A percentile compares a stretch with the other conserved stretches of the same genome.
Evolutionary conservation across 2,329 filamentous ascomycete genomes (phyloP).

Genomic region (Aspergillus aculeatinus): DNA sequence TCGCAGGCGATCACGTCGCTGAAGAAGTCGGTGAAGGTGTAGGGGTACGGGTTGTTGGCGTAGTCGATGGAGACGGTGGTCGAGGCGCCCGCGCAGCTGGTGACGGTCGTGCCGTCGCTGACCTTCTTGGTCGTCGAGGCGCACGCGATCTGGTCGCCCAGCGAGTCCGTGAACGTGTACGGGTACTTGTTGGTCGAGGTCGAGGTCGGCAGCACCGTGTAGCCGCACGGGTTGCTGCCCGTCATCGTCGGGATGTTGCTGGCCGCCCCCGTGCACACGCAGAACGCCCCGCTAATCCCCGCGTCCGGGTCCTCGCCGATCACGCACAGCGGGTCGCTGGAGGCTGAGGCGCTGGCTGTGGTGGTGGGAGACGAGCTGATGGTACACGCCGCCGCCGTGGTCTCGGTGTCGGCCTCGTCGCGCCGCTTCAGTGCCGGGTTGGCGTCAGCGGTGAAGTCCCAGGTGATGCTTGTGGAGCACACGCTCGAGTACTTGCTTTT

Average conservation of each 20-base stretch:
- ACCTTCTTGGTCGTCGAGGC: background rate
- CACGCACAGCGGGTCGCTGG: background rate
- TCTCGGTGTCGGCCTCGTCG: background rate
- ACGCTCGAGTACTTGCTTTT: no score
- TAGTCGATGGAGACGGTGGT: background rate
- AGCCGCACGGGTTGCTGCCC: background rate
- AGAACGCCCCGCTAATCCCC: background rate
- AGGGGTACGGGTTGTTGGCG: background rate
- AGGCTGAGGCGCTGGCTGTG: background rate
- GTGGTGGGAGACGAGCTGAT: background rate
- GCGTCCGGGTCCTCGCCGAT: background rate
- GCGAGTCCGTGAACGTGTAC: background rate
- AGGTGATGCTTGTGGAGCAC: no score
- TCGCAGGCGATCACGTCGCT: background rate
- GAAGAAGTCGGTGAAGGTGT: background rate
- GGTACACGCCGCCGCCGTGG: background rate
- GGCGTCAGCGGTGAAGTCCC: no score
- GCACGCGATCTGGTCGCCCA: background rate
- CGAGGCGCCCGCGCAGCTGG: background rate
- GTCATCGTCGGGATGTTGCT: background rate
- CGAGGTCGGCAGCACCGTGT: background rate
- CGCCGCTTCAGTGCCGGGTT: no score
- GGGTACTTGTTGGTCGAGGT: background rate
- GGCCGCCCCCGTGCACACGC: background rate
- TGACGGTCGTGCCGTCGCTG: background rate